Conservation (phyloP, 805 yeast species). For the Candida anglica region DNA sequence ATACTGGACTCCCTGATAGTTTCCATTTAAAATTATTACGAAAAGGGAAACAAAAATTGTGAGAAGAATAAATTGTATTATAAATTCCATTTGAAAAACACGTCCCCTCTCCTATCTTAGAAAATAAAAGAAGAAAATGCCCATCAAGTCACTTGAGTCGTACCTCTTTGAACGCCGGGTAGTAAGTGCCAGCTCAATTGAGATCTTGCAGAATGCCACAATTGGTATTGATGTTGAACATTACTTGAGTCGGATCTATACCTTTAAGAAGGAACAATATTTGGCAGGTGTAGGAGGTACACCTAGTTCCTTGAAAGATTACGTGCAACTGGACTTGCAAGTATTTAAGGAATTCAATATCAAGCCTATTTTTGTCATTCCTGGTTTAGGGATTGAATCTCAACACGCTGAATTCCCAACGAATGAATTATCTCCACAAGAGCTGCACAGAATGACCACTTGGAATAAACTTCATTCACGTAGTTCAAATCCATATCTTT, state of each 20-base stretch:
- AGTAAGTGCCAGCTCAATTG: constrained; percentile 58
- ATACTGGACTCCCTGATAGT: too few species aligned
- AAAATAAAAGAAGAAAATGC: too few species aligned
- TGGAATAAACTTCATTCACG: constrained; percentile 34
- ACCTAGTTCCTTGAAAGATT: constrained; percentile 56
- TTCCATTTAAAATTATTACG: too few species aligned
- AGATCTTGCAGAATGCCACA: constrained; percentile 59
- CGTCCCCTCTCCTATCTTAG: too few species aligned
- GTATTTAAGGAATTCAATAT: constrained; percentile 58
- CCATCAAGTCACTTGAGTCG: constrained; percentile 57
- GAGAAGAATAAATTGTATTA: too few species aligned
- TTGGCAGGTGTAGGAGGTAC: constrained; percentile 79
- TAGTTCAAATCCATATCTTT: constrained; percentile 13
- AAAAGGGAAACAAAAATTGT: too few species aligned
- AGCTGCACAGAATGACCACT: constrained; percentile 36
- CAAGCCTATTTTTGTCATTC: constrained; percentile 76
- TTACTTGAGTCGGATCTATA: constrained; percentile 60
- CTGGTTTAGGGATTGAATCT: constrained; percentile 53
- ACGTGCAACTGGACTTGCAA: constrained; percentile 59
- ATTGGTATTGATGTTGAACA: constrained; percentile 84
- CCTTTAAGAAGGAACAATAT: constrained; percentile 62
- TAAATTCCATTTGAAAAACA: too few species aligned
- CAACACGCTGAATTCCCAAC: constrained; percentile 28
- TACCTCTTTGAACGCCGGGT: constrained; percentile 65
- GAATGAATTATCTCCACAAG: constrained; percentile 33